Evolutionary conservation across 2,329 filamentous ascomycete species (phyloP), one percentile per base, ranked within the genome.

Genomic region (Cytospora piceicola): DNA sequence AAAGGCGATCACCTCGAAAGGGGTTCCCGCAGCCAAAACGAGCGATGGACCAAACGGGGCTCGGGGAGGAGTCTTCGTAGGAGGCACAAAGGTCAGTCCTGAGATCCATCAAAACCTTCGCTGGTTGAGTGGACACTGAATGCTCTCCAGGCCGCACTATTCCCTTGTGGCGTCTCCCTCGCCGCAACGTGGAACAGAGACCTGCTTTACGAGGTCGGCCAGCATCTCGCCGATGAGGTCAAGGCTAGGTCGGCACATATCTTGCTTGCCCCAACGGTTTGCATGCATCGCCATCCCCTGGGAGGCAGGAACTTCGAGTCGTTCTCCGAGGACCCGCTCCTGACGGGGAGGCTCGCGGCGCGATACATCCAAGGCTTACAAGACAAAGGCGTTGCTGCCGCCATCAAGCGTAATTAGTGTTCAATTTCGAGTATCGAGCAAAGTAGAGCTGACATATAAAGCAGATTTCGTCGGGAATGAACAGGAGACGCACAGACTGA

Each of bases 221-320:
- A 86, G 64, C 84, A 92, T 69, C 84, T 94, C 66, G 91, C 88
- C 15, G 81, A 88, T 15, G 91, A 95, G 76, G 82, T 84, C 29
- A 90, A 88, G 71, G 90, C 90, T 22, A 88, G 91, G 72, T 90
- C 90, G 7, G 89, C 90, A 32, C 84, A 93, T 67, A 84, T 94
- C 39, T 81, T 94, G 5, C 82, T 94, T 11, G 91, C 89, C 0
- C 91, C 91, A 2, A 94, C 91, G 0, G 88, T 93, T 39, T 93
- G 92, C 78, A 89, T 93, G 81, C 92, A 95, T 72, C 86, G 92
- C 20, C 91, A 91, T 58, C 92, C 92, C 0, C 82, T 95, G 0
- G 92, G 92, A n/a, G 92, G 92, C 22, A 85, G 92, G 67, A 93
- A 93, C 69, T 96, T 95, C 70, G 92, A 96, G 77, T 93, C 91